Evolutionary conservation across 495 filamentous ascomycete species (phyloP), one percentile per base, ranked within the genome.

Genomic region (Daldinia vernicosa): DNA sequence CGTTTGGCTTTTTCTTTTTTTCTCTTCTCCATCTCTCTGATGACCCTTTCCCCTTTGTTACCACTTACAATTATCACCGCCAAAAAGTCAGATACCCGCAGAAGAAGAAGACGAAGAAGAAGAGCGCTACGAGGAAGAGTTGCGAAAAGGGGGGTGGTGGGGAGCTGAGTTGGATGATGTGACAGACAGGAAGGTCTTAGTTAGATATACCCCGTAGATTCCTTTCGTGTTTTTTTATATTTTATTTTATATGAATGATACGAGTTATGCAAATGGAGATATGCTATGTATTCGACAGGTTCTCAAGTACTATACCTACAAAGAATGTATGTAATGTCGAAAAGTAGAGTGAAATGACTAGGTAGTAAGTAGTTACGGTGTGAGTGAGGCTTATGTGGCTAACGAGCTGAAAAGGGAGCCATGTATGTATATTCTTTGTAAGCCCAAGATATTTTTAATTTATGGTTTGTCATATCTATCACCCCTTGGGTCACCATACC

Each of bases 171-270:
- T 56, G 27, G 28, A 35, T 56, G 33, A 12, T n/a, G n/a, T n/a
- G n/a, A n/a, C n/a, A n/a, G 53, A 47, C 12, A 47, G 43, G 43
- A 47, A 47, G 43, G 43, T 47, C 30, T 32, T 56, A 27, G 35
- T 58, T 69, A 64, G 56, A 65, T 71, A 71, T 71, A 71, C 69
- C 69, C 62, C 55, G 51, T 71, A 71, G 69, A 71, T 56, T 56
- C 14, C 14, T 30, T 53, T 28, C 28, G 2, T 54, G 26, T n/a
- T 32, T 35, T 32, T 32, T 11, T 32, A 9, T 8, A 11, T 32
- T 2, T 32, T 32, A 8, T 33, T 33, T 11, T 33, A 33, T 33
- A 33, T 56, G n/a, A n/a, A 53, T 45, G 32, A 40, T 53, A 54
- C 35, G 11, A 39, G 24, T 60, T 67, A 24, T 51, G 33, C n/a